Percentiles rank a stretch among this genome's conserved stretches.
Conservation (phyloP, 2,329 filamentous ascomycete species). For the Graphilbum fragrans region DNA sequence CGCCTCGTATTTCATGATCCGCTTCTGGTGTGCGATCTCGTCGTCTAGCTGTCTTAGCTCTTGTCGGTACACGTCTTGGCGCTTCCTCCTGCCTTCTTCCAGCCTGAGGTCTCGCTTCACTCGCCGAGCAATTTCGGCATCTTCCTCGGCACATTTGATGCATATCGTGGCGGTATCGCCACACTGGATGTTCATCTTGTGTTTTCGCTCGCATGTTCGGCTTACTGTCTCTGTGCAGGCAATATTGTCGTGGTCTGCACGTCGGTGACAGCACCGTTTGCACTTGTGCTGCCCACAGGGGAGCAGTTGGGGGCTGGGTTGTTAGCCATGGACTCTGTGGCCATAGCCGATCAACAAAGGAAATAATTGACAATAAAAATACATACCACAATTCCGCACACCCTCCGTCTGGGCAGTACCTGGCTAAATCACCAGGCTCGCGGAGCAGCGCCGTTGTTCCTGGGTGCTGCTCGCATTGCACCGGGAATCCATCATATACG, state of each 20-base stretch:
- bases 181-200: constrained; percentile 37
- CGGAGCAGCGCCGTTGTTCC: constrained; percentile 32
- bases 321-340: constrained; percentile 7
- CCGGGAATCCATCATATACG: constrained; percentile 47
- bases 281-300: constrained; percentile 50
- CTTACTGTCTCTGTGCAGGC: constrained; percentile 23
- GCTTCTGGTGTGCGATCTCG: constrained; percentile 36
- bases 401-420: constrained; percentile 55
- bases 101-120: constrained; percentile 34
- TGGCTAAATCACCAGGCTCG: constrained; percentile 44
- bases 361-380: no score
- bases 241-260: constrained; percentile 42
- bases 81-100: constrained; percentile 31
- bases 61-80: constrained; percentile 29
- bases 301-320: constrained; percentile 31
- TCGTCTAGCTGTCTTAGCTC: constrained; percentile 38
- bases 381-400: constrained; percentile 43
- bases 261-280: constrained; percentile 46
- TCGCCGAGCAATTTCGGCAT: constrained; percentile 28
- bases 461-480: constrained; percentile 49
- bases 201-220: constrained; percentile 37
- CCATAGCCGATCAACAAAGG: no score
- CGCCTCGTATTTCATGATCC: constrained; percentile 25
- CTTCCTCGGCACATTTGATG: constrained; percentile 36
- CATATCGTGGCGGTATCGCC: constrained; percentile 28